Base-by-base conservation (phyloP, 2,329 filamentous ascomycete species). In the Fusarium globosum region DNA sequence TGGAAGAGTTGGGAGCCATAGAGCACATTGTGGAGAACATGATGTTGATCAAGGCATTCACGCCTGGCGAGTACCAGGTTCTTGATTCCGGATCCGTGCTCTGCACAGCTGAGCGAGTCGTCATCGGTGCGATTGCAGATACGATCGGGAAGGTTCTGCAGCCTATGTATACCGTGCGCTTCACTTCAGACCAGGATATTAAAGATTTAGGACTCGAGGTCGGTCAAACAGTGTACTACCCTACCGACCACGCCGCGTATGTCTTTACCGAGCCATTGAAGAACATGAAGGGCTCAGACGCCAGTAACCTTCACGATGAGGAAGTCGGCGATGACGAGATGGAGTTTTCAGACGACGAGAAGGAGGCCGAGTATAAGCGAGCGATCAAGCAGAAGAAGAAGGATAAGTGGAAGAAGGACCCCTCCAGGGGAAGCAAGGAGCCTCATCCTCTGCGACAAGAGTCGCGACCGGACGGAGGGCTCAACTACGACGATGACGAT, bases 341-440 rank as follows among this genome's bases (percentile, higher is more conserved):
- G 76, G 96, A 98, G 80, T 98, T 98, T 81, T 98, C 96, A 0
- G 96, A 99, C 76, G 96, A 99, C 78, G 96, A 99, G 83, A 93
- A 94, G 76, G 96, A 99, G 82, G 92, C 93, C 13, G 94, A 95
- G 76, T 90, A 94, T 80, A 97, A 93, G 84, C 85, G 89, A 64
- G 87, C 88, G 68, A 77, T 90, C 59, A 95, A 95, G 82, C 88
- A 91, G 71, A 92, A 92, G 82, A 90, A 88, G 77, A 89, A 86
- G 78, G 85, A 85, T 36, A 82, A 81, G 68, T 81, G 78, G 78
- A 85, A 84, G 69, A 84, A 82, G 59, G 86, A 81, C 69, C 83
- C 82, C 48, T 83, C 81, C 28, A 81, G 82, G 38, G 79, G 73
- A 30, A 79, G 79, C 69, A 78, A 81, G 74, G 79, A 83, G 61